phyloP scores from a whole-genome alignment of 176 grass and related monocot species.

The Alloteropsis semialata region DNA sequence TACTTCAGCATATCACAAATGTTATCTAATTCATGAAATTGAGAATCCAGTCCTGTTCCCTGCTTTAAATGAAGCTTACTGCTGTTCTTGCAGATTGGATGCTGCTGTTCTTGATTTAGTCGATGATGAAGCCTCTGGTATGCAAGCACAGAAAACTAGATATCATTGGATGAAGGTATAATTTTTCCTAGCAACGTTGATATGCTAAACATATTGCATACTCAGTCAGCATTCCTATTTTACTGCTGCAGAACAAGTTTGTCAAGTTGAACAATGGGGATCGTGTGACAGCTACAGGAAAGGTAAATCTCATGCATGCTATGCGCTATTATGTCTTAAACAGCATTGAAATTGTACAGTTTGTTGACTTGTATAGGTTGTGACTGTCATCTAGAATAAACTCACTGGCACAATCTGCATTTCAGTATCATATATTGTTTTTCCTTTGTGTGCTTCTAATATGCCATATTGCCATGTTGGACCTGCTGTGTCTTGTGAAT shows the following conservation, averaged over 20 bases:
- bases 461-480: neutral
- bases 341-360: neutral
- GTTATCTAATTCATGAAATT: slow-evolving; percentile 21
- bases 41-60: neutral
- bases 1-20: neutral
- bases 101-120: slow-evolving; percentile 95
- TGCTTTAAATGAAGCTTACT: slow-evolving; percentile 10
- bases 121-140: slow-evolving; percentile 82
- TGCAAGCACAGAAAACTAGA: slow-evolving; percentile 82
- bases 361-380: slow-evolving; percentile 2
- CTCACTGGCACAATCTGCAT: neutral
- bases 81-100: slow-evolving; percentile 66
- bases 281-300: slow-evolving; percentile 84
- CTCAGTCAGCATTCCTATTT: slow-evolving; percentile 24
- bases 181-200: neutral
- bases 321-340: neutral
- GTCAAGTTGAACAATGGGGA: slow-evolving; percentile 89
- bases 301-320: slow-evolving; percentile 46
- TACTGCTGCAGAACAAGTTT: slow-evolving; percentile 73
- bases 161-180: slow-evolving; percentile 97
- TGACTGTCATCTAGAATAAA: neutral
- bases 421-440: neutral
- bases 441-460: neutral
- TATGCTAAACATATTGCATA: slow-evolving; percentile 11
- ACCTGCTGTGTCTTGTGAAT: slow-evolving; percentile 7